phyloP scores from a whole-genome alignment of 441 rosid genomes.

The Pelargonium hybrid region DNA sequence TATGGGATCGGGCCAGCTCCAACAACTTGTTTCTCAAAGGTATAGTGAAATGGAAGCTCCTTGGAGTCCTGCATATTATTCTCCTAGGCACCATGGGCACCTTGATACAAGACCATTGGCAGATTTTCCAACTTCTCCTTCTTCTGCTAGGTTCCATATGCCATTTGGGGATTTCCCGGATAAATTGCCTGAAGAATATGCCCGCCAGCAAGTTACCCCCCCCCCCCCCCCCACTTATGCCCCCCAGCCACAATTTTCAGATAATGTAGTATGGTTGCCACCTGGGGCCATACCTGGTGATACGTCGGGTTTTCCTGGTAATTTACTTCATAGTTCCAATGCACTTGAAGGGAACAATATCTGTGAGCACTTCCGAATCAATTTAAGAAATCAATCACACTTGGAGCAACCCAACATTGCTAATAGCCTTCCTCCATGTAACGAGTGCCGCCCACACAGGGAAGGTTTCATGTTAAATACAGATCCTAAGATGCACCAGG shows the following conservation, averaged over 20 bases:
- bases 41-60: slow-evolving; percentile 66
- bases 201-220: slow-evolving; percentile 42
- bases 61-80: slow-evolving; percentile 84
- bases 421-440: slow-evolving; percentile 40
- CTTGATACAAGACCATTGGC: slow-evolving; percentile 52
- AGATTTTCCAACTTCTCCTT: slow-evolving; percentile 72
- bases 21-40: slow-evolving; percentile 39
- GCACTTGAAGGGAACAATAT: slow-evolving; percentile 47
- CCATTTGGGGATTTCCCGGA: slow-evolving; percentile 58
- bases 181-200: slow-evolving; percentile 62
- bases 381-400: slow-evolving; percentile 51
- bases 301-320: slow-evolving; percentile 69
- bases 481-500: slow-evolving; percentile 45
- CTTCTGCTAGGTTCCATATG: slow-evolving; percentile 55
- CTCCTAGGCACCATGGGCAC: slow-evolving; percentile 78
- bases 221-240: slow-evolving; percentile 37
- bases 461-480: slow-evolving; percentile 49
- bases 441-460: slow-evolving; percentile 47
- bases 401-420: slow-evolving; percentile 57
- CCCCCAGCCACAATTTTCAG: slow-evolving; percentile 50
- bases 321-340: slow-evolving; percentile 49
- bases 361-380: slow-evolving; percentile 55
- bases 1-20: slow-evolving; percentile 35
- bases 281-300: slow-evolving; percentile 50
- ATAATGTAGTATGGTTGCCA: slow-evolving; percentile 70